Base-by-base conservation (phyloP, 148 eudicot species). In the Gaultheria prostrata region DNA sequence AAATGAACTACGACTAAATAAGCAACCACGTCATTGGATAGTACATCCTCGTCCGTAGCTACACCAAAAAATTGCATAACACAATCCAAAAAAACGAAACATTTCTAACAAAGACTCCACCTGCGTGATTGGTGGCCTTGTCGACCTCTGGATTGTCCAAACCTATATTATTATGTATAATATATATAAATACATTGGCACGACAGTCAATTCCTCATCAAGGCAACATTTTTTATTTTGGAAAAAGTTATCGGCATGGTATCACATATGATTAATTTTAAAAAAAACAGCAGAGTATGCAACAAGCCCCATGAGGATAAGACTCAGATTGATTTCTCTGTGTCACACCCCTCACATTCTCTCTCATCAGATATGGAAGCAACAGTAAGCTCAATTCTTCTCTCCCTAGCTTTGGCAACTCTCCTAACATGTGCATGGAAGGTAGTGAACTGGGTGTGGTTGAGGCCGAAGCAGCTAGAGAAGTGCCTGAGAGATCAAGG, bases 391-490 rank as follows among this genome's bases (percentile, higher is more conserved):
- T 82, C 83, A 4, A 6, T 82, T 20, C 30, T 17, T 30, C 12
- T 71, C 76, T 67, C 83, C 5, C 21, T 82, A 48, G 83, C 59
- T 33, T 70, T 49, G n/a, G 83, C 53, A 7, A 49, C 46, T 17
- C 21, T 70, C n/a, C 77, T 82, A 50, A 28, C 63, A 28, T 49
- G 45, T 82, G 77, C 24, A 70, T 70, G 83, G 83, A 71, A 43
- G 50, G 61, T 53, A 49, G 48, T 88, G 79, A 82, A 79, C 8
- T 85, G 86, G 80, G 35, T 86, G 3, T 88, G 88, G 87, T 69
- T 88, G 46, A 86, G 79, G 63, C 90, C 87, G 17, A 86, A 77
- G 85, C 80, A 67, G 70, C 73, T 86, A 32, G 88, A 88, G 80
- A 86, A 28, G 77, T 43, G 39, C 11, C 75, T 88, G 24, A 84